These are phyloP conservation scores for Teunomyces pallodes DNA, from an alignment of 805 yeast species.

Conservation along the genomic window DNA sequence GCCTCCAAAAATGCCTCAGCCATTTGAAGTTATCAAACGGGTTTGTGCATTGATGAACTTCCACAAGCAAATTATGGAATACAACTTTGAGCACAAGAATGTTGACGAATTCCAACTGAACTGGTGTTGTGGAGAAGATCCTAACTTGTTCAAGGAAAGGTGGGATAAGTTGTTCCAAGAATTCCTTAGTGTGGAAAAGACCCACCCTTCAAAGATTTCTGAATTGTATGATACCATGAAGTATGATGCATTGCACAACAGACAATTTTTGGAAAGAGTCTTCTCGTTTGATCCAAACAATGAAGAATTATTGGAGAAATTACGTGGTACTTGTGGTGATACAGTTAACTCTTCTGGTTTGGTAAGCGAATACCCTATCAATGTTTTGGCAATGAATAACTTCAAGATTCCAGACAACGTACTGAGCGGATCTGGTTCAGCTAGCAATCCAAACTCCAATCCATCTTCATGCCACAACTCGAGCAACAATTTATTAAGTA, in stretches of 20 bases:
- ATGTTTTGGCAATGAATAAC: conserved; percentile 71
- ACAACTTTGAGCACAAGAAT: conserved; percentile 68
- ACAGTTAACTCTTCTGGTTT: conserved; percentile 50
- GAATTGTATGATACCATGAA: conserved; percentile 98
- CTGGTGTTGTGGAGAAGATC: conserved; percentile 98
- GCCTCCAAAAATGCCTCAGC: conserved; percentile 99
- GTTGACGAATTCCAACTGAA: conserved; percentile 65
- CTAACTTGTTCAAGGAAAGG: conserved; percentile 83
- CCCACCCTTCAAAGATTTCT: conserved; percentile 94
- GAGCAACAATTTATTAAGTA: conserved; percentile 15
- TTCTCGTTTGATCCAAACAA: conserved; percentile 61
- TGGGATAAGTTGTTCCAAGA: conserved; percentile 97
- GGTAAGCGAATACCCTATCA: conserved; percentile 71
- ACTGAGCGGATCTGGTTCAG: conserved; percentile 1
- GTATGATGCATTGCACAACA: conserved; percentile 93
- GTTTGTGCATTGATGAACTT: conserved; percentile 95
- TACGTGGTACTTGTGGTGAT: conserved; percentile 42
- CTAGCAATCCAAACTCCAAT: conserved; percentile 12
- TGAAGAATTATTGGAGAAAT: conserved; percentile 29
- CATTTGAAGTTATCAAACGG: conserved; percentile 87
- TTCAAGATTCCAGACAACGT: conserved; percentile 55
- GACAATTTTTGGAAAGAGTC: conserved; percentile 80
- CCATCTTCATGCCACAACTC: conserved; percentile 19
- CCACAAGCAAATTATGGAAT: conserved; percentile 79
- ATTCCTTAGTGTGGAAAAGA: conserved; percentile 88